phyloP scores from a whole-genome alignment of 2,329 filamentous ascomycete species.

The Aspergillus brunneoviolaceus region DNA sequence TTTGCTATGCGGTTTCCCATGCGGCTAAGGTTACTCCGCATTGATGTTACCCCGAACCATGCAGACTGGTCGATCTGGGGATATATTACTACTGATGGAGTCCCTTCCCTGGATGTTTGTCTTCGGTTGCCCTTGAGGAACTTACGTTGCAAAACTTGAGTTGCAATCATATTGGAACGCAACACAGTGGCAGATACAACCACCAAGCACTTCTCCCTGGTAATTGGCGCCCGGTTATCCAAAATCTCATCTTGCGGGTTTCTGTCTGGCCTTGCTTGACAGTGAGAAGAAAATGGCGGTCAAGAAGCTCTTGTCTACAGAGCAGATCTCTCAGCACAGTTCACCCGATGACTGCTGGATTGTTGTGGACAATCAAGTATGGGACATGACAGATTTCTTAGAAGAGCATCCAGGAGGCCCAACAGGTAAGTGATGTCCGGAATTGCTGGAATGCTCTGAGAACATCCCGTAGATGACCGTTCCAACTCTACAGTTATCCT shows the following conservation, averaged over 20 bases:
- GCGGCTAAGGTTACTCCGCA: conserved; percentile 1
- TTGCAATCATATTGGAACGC: no score
- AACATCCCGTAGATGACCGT: not conserved
- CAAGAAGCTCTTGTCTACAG: conserved; percentile 37
- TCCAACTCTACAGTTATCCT: conserved; percentile 39
- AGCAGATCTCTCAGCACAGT: conserved; percentile 53
- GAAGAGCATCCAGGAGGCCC: conserved; percentile 63
- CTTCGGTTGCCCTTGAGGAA: no score
- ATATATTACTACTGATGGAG: not conserved
- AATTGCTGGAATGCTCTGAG: not conserved
- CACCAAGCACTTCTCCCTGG: no score
- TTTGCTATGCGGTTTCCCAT: not conserved
- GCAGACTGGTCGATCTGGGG: not conserved
- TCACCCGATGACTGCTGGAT: conserved; percentile 61
- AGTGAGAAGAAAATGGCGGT: conserved; percentile 21
- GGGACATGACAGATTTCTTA: conserved; percentile 66
- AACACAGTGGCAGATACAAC: no score
- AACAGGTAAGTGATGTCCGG: conserved; percentile 41
- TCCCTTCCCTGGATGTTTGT: not conserved
- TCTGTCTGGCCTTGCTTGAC: no score
- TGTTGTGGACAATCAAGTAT: conserved; percentile 66
- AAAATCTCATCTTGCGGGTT: not conserved
- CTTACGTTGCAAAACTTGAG: no score
- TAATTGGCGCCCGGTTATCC: no score
- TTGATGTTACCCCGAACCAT: conserved; percentile 7